Percentiles rank a stretch among this genome's conserved stretches.
phyloP scores from a whole-genome alignment of 2,329 filamentous ascomycete genomes.

The Pseudophaeomoniella oleicola region DNA sequence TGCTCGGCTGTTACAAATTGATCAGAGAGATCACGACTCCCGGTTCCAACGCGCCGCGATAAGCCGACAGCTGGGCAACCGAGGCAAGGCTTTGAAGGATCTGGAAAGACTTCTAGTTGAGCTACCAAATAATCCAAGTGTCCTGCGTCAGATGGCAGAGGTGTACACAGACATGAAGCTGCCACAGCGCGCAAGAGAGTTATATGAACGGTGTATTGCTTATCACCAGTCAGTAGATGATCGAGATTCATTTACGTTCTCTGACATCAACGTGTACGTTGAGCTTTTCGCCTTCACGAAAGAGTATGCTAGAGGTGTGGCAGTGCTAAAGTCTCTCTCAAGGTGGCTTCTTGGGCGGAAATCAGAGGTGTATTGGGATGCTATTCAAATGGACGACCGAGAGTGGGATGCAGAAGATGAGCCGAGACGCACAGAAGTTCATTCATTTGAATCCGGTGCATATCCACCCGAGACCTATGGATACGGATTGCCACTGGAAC shows the following conservation, averaged over 20 bases:
- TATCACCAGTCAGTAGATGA: slow-evolving; percentile 27
- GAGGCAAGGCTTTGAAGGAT: slow-evolving; percentile 31
- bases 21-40: slow-evolving; percentile 35
- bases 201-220: slow-evolving; percentile 38
- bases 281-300: slow-evolving; percentile 59
- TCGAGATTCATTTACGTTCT: slow-evolving; percentile 48
- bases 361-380: slow-evolving; percentile 65
- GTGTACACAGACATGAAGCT: slow-evolving; percentile 38
- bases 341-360: slow-evolving; percentile 71
- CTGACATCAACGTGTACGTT: slow-evolving; percentile 70
- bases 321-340: slow-evolving; percentile 54
- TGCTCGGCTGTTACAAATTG: slow-evolving; percentile 37
- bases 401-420: slow-evolving; percentile 72
- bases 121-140: slow-evolving; percentile 37
- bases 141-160: slow-evolving; percentile 42
- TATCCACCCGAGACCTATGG: slow-evolving; percentile 52
- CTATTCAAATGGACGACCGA: slow-evolving; percentile 48
- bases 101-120: slow-evolving; percentile 40
- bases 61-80: slow-evolving; percentile 34
- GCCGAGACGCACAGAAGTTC: slow-evolving; percentile 47
- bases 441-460: slow-evolving; percentile 42
- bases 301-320: slow-evolving; percentile 45
- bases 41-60: slow-evolving; percentile 41
- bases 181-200: slow-evolving; percentile 30
- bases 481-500: slow-evolving; percentile 58